Conservation (phyloP, 108 stramenopile genomes). For the Pseudonitzschia multistriata region DNA sequence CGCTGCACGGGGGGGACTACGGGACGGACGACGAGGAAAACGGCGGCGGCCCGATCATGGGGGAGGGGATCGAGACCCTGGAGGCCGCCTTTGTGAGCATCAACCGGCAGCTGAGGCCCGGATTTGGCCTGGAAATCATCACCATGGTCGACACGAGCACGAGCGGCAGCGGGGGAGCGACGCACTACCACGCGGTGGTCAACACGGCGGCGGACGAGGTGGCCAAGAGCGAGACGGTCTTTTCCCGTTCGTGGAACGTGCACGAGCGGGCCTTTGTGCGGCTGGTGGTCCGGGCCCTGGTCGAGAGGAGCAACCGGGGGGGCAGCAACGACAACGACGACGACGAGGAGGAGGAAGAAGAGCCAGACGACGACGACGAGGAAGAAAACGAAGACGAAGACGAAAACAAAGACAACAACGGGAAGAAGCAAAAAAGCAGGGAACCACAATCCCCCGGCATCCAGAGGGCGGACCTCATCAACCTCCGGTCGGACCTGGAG, state of each 20-base stretch:
- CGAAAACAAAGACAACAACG: constrained; percentile 1
- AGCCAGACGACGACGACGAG: neutral
- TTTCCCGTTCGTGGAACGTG: constrained; percentile 28
- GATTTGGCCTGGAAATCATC: constrained; percentile 68
- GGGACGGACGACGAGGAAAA: neutral
- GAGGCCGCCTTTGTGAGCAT: constrained; percentile 54
- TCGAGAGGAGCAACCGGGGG: constrained; percentile 30
- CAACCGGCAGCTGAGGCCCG: constrained; percentile 52
- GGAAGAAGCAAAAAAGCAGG: constrained; percentile 13
- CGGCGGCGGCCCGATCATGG: neutral
- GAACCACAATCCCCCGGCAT: neutral
- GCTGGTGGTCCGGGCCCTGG: constrained; percentile 45
- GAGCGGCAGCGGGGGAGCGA: neutral
- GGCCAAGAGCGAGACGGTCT: constrained; percentile 29
- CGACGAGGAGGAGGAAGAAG: constrained; percentile 23
- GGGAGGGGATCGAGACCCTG: constrained; percentile 6
- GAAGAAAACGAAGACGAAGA: constrained; percentile 21
- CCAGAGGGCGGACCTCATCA: constrained; percentile 55
- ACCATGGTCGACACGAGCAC: constrained; percentile 42
- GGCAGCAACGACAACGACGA: constrained; percentile 3
- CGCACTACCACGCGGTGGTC: constrained; percentile 60
- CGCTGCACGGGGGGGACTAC: constrained; percentile 18
- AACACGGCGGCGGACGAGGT: constrained; percentile 40
- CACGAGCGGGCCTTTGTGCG: constrained; percentile 59
- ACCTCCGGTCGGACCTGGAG: constrained; percentile 50